phyloP scores from a whole-genome alignment of 2,329 filamentous ascomycete species.

The Nothopassalora personata region DNA sequence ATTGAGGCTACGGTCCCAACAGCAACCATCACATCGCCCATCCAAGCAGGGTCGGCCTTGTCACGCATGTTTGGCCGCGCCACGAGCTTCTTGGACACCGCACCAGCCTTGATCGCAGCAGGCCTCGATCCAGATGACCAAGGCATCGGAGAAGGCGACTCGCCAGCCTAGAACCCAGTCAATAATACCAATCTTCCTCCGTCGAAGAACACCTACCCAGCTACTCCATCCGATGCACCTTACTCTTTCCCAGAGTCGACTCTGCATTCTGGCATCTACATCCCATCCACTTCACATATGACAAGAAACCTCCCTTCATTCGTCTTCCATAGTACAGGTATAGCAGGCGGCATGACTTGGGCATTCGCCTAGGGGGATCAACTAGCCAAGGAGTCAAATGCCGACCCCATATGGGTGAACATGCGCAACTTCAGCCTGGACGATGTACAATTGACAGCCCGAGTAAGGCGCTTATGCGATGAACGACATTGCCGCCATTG shows the following conservation, averaged over 20 bases:
- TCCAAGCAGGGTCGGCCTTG: conserved; percentile 3
- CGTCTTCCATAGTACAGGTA: conserved; percentile 51
- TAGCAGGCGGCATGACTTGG: conserved; percentile 44
- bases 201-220: conserved; percentile 35
- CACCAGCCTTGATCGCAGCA: conserved; percentile 2
- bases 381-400: conserved; percentile 38
- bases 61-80: neutral
- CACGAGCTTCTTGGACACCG: conserved; percentile 1
- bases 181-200: conserved; percentile 26
- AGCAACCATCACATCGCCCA: conserved; percentile 1
- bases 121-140: conserved; percentile 8
- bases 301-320: conserved; percentile 45
- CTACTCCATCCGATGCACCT: conserved; percentile 40
- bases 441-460: conserved; percentile 49
- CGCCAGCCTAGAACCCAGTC: conserved; percentile 19
- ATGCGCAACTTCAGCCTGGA: conserved; percentile 44
- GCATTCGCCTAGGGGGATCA: conserved; percentile 48
- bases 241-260: conserved; percentile 45
- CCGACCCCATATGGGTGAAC: conserved; percentile 53
- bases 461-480: conserved; percentile 56
- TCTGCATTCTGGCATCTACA: conserved; percentile 50
- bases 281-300: conserved; percentile 45
- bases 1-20: conserved; percentile 3
- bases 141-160: conserved; percentile 11
- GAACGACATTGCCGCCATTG: conserved; percentile 49